Evolutionary conservation across 192 early-diverging fungal genomes (phyloP), one percentile per base, ranked within the genome.

Genomic region (Umbelopsis vinacea): DNA sequence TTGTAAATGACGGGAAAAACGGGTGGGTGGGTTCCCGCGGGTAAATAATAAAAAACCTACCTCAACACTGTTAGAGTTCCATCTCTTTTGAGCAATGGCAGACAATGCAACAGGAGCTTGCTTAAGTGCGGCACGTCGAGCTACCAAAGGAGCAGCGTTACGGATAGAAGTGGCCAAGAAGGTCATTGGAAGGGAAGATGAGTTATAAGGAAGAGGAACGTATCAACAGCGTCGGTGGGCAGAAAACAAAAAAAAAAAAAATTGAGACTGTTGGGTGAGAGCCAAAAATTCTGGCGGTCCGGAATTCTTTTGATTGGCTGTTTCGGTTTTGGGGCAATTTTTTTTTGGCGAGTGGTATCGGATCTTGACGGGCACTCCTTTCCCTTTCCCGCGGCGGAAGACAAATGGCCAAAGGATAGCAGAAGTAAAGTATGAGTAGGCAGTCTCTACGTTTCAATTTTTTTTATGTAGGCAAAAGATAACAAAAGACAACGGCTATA

Each of bases 61-160:
- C 57, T 80, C 79, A 68, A 69, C 52, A 29, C 53, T 66, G 46
- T 38, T 74, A 52, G 79, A 81, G n/a, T 71, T 71, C 48, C 54
- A 77, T 68, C 79, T 72, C 69, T 74, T 68, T 54, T 81, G 79
- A 67, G 74, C 57, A 38, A 74, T 22, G 46, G 71, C 50, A 40
- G 55, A 53, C 45, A 71, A 26, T 22, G 75, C 69, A 29, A 73
- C 69, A 46, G 76, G 73, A 21, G 50, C 29, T 17, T 57, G 70
- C 47, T 69, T 60, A 43, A 57, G 29, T 17, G 74, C 79, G 45
- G 72, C 74, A 54, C 69, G 74, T 43, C 69, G 52, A 47, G 67
- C 63, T 26, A 69, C 46, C 21, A 72, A 66, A 23, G 73, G 68
- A 68, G 73, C 73, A 68, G 75, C 79, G 43, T 74, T 74, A 69